phyloP scores from a whole-genome alignment of 139 green algal genomes.

The Tetraselmis chui region DNA sequence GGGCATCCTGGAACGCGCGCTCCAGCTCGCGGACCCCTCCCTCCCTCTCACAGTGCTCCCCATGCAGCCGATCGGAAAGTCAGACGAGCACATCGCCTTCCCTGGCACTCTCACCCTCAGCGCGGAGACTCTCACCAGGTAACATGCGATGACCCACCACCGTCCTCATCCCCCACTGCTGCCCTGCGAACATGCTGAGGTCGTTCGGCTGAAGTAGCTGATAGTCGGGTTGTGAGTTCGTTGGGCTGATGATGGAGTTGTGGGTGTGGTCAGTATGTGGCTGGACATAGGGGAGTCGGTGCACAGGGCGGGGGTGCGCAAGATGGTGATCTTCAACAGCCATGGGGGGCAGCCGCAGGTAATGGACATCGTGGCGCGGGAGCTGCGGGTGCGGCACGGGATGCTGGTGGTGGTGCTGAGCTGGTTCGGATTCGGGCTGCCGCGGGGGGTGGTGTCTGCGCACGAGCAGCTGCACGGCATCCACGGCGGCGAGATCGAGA shows the following conservation, averaged over 20 bases:
- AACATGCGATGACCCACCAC: background rate
- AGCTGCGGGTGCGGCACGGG: constrained; percentile 7
- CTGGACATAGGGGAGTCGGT: constrained; percentile 16
- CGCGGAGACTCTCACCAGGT: constrained; percentile 6
- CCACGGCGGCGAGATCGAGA: constrained; percentile 17
- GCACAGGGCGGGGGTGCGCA: background rate
- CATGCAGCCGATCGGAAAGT: constrained; percentile 9
- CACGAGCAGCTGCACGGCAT: constrained; percentile 17
- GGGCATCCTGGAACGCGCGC: constrained; percentile 11
- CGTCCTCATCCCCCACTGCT: too few relatives aligned
- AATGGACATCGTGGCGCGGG: constrained; percentile 3
- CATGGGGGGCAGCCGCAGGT: constrained; percentile 17
- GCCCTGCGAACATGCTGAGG: too few relatives aligned
- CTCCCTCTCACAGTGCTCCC: background rate
- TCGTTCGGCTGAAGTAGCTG: too few relatives aligned
- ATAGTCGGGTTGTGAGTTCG: too few relatives aligned
- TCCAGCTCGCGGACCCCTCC: background rate
- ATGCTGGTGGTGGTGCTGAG: constrained; percentile 13
- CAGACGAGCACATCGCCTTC: constrained; percentile 16
- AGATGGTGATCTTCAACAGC: constrained; percentile 18
- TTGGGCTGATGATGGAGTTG: too few relatives aligned
- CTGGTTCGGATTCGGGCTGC: constrained; percentile 17
- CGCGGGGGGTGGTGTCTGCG: background rate
- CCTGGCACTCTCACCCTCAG: constrained; percentile 11
- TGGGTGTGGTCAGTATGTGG: constrained; percentile 9